Percentiles rank a stretch among this genome's conserved stretches.
Conservation (phyloP, 306 rosid genomes). For the Luffa aegyptiaca region DNA sequence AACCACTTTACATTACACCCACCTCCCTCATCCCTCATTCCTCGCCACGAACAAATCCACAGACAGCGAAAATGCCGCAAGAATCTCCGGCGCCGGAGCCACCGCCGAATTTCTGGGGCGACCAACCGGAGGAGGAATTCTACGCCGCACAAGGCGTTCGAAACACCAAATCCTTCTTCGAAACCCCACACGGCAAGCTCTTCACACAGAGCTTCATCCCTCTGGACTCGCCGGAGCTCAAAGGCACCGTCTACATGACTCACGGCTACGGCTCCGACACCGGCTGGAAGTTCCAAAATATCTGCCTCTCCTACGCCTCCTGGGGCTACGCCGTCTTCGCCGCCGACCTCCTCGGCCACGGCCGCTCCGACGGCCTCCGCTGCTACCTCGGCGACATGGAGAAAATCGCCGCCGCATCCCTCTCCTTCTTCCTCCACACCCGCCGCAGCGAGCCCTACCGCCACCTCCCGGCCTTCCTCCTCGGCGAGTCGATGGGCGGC, state of each 20-base stretch:
- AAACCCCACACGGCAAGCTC: slow-evolving; percentile 61
- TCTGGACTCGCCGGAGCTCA: slow-evolving; percentile 21
- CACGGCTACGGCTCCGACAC: slow-evolving; percentile 99
- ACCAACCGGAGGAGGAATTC: slow-evolving; percentile 69
- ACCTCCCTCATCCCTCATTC: background rate
- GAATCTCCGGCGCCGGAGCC: slow-evolving; percentile 17
- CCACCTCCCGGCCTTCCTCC: slow-evolving; percentile 67
- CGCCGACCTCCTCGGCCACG: slow-evolving; percentile 90
- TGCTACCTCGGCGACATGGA: slow-evolving; percentile 92
- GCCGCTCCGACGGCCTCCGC: slow-evolving; percentile 81
- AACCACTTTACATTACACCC: background rate
- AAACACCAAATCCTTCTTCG: slow-evolving; percentile 59
- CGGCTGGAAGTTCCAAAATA: slow-evolving; percentile 93
- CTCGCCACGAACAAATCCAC: background rate
- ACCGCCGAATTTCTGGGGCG: slow-evolving; percentile 76
- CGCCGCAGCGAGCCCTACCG: slow-evolving; percentile 43
- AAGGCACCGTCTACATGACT: slow-evolving; percentile 74
- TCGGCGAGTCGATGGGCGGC: slow-evolving; percentile 96
- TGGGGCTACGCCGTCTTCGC: slow-evolving; percentile 98
- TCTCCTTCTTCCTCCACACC: slow-evolving; percentile 53
- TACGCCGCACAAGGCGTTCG: slow-evolving; percentile 73
- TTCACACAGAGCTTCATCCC: slow-evolving; percentile 78
- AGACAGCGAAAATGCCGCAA: background rate
- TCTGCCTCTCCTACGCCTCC: slow-evolving; percentile 60
- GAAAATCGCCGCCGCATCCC: slow-evolving; percentile 53